Evolutionary conservation across 106 monocot genomes (phyloP).

Genomic region (Platanthera guangdongensis): DNA sequence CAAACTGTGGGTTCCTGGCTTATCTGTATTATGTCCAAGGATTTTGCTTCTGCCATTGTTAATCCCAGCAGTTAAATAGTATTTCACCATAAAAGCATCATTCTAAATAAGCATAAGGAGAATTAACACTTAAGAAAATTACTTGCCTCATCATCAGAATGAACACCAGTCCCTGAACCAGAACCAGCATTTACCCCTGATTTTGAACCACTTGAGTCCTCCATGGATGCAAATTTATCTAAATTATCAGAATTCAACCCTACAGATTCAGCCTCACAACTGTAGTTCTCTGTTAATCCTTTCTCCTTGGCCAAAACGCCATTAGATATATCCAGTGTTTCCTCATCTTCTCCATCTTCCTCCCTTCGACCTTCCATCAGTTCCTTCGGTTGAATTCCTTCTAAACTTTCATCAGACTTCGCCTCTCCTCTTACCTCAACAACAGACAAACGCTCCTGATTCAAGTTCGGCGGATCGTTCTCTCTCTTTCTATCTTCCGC

Average conservation of each 20-base stretch:
- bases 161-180: not conserved
- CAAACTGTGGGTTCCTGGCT: no score
- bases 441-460: not conserved
- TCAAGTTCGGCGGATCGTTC: not conserved
- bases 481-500: not conserved
- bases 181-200: not conserved
- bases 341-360: not conserved
- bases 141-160: not conserved
- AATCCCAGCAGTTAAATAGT: no score
- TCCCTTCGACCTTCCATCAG: not conserved
- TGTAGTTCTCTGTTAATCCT: not conserved
- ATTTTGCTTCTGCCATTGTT: no score
- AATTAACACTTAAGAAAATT: not conserved
- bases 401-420: not conserved
- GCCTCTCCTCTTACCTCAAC: not conserved
- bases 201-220: not conserved
- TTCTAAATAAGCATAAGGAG: no score
- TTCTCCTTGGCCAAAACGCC: not conserved
- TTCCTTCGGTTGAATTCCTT: no score
- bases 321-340: not conserved
- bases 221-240: not conserved
- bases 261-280: not conserved
- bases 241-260: not conserved
- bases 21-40: no score
- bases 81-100: no score